A percentile compares a stretch with the other conserved stretches of the same genome.
phyloP scores from a whole-genome alignment of 2,329 filamentous ascomycete species.

The Lecanicillium sp. region DNA sequence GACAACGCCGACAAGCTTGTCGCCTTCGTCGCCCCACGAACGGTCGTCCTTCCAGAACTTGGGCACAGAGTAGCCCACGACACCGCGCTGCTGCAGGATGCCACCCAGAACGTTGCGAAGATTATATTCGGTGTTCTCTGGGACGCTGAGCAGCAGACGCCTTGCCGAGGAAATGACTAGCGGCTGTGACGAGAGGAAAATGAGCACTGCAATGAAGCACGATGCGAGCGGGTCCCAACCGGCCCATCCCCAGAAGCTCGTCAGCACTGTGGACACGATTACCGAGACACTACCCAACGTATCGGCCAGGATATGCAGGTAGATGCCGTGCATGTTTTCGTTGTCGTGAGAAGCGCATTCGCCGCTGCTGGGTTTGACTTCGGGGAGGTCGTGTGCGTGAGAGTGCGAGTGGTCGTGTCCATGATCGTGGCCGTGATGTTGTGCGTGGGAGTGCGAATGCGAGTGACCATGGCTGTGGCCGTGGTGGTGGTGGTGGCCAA shows the following conservation, averaged over 20 bases:
- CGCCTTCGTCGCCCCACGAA: constrained; percentile 34
- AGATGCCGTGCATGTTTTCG: constrained; percentile 98
- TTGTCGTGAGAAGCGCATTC: constrained; percentile 60
- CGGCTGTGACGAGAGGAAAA: constrained; percentile 86
- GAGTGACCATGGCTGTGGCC: constrained; percentile 32
- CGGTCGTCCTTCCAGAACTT: constrained; percentile 89
- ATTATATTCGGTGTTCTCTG: constrained; percentile 79
- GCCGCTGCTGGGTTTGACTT: constrained; percentile 26
- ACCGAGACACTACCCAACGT: constrained; percentile 92
- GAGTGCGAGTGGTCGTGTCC: constrained; percentile 32
- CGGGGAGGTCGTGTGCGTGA: constrained; percentile 35
- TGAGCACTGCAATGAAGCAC: constrained; percentile 86
- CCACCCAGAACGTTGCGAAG: constrained; percentile 81
- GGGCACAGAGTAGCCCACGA: constrained; percentile 78
- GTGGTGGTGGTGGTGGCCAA: constrained; percentile 59
- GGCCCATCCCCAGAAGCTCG: constrained; percentile 81
- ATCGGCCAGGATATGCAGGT: constrained; percentile 89
- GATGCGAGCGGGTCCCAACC: constrained; percentile 94
- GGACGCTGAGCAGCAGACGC: constrained; percentile 76
- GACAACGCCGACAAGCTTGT: constrained; percentile 71
- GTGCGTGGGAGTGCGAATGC: constrained; percentile 34
- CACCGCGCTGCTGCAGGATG: constrained; percentile 73
- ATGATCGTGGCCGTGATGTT: constrained; percentile 35
- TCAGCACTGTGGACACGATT: constrained; percentile 83
- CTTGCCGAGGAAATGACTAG: constrained; percentile 80